Evolutionary conservation across 768 basidiomycete genomes (phyloP), one percentile per base, ranked within the genome.

Genomic region (Vararia minispora): DNA sequence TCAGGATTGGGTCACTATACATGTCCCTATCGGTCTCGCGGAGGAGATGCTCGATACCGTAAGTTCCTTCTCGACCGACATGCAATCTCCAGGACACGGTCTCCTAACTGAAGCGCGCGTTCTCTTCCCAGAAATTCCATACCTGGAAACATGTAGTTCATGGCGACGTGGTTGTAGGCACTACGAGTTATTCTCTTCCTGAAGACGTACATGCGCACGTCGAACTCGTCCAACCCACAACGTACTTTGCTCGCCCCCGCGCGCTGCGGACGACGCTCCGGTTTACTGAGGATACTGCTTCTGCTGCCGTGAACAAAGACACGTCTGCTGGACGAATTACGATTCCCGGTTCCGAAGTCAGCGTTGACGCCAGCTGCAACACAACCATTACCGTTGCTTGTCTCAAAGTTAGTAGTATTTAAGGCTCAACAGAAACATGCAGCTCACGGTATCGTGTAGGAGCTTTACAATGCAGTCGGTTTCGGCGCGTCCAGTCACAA

Each of bases 11-110:
- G 59, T 83, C 10, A 72, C 64, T 5, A 52, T 82, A 28, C 71
- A 56, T 10, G 58, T 82, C 6, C 70, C 79, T 0, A 64, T 86
- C 31, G 48, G 58, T 24, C 44, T 74, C 18, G 81, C 74, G 0
- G 82, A 86, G 55, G 58, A 71, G 46, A 76, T 86, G 72, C 65
- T 86, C n/a, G 60, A 73, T 49, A 78, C 83, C 32, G 79, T 80
- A 48, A 49, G 70, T 28, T 23, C 17, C 0, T 3, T n/a, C 3
- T 20, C 22, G 8, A 3, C 26, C 20, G 6, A 25, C 12, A 7
- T 3, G 8, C 13, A 17, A 11, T 30, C 24, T 10, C 36, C 17
- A 16, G 16, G 13, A 12, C 17, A 5, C 29, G 18, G 14, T 37
- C 6, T 38, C 1, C 13, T 5, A 14, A 33, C n/a, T 1, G 21